A percentile compares a stretch with the other conserved stretches of the same genome.
Conservation (phyloP, 179 eudicot genomes). For the Spinacia oleracea region DNA sequence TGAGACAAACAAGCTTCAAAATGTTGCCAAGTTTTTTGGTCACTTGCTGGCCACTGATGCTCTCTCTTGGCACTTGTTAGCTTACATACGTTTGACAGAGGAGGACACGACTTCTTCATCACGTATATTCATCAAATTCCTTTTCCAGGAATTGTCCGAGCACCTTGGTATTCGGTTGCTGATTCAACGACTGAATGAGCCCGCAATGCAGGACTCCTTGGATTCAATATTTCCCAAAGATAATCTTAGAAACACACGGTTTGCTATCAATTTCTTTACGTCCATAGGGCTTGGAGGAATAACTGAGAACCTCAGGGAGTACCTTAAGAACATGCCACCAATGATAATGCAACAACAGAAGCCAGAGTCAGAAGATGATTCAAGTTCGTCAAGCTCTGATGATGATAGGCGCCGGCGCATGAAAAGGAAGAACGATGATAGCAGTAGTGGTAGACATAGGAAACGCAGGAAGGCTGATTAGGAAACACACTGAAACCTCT, state of each 20-base stretch:
- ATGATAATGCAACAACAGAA: conserved; percentile 90
- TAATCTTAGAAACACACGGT: conserved; percentile 78
- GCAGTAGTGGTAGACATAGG: conserved; percentile 21
- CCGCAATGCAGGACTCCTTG: conserved; percentile 66
- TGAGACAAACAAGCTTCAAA: conserved; percentile 73
- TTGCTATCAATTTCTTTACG: conserved; percentile 85
- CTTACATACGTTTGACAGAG: conserved; percentile 77
- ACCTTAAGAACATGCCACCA: conserved; percentile 80
- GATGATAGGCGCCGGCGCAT: conserved; percentile 35
- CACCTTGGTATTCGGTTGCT: conserved; percentile 77
- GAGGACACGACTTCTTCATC: conserved; percentile 92
- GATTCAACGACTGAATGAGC: conserved; percentile 75
- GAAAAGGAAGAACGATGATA: conserved; percentile 34
- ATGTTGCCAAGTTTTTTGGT: conserved; percentile 86
- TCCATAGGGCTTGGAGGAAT: conserved; percentile 90
- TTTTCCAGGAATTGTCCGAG: conserved; percentile 87
- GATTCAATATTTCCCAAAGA: conserved; percentile 84
- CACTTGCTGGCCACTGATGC: conserved; percentile 80
- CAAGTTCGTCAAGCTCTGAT: conserved; percentile 47
- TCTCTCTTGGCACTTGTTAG: conserved; percentile 73
- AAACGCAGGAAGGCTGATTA: conserved; percentile 35
- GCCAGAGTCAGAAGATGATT: conserved; percentile 50
- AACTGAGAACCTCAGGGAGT: conserved; percentile 79
- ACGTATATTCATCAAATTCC: conserved; percentile 87
- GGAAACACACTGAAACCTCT: background rate